Base-by-base conservation (phyloP, 768 basidiomycete genomes). In the Termitomyces sp. region DNA sequence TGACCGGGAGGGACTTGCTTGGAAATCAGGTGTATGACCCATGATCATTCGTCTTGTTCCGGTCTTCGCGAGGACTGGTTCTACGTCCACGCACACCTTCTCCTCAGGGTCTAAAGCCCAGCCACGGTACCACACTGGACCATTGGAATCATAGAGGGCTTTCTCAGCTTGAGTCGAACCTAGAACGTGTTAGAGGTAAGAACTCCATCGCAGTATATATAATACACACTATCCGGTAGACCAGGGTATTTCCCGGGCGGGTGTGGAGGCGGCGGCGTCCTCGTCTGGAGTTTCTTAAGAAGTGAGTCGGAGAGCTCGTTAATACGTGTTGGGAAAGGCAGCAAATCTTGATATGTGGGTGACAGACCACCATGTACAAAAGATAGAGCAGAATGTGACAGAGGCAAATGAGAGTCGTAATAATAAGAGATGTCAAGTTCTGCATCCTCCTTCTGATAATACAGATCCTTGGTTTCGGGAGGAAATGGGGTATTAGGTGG, bases 11-110 rank as follows among this genome's bases (percentile, higher is more conserved):
- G 2, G 5, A 69, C 78, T 30, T 62, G 86, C 88, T 61, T 79
- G 79, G 65, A 97, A 93, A 70, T 95, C 81, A 1, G 97, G 96
- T 0, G 97, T 98, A 71, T 98, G 97, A 0, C 96, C 96, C 93
- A 97, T 95, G 48, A 99, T 83, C 85, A 95, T 86, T 64, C 93
- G 78, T 59, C 92, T 75, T 30, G 91, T 95, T 1, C 93, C 93
- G 1, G 92, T 88, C 70, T 81, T 84, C 35, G 79, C 69, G 54
- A 92, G 74, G 18, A 95, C 88, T 28, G 77, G 73, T 59, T 91
- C 86, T 0, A 93, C 93, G 38, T 83, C 79, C 1, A 65, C 69
- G 70, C 97, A 99, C 4, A 83, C 84, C 53, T 77, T 76, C 57
- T 82, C 81, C 54, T 95, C 92, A 28, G 75, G 72, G 13, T 88